phyloP scores from a whole-genome alignment of 495 filamentous ascomycete genomes.

The Beverwykella pulmonaria region DNA sequence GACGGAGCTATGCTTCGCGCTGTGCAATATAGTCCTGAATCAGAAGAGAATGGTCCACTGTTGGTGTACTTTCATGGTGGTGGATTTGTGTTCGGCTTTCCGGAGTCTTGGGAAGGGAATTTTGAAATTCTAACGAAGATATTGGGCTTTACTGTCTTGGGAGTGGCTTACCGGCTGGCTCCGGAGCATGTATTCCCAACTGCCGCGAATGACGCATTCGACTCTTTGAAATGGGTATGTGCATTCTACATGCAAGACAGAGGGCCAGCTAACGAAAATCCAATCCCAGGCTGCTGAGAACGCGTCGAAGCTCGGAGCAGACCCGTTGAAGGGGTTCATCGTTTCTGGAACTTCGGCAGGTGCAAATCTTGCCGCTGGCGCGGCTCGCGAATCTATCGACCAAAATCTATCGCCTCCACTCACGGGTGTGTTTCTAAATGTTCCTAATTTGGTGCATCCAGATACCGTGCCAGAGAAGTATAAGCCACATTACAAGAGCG shows the following conservation, averaged over 20 bases:
- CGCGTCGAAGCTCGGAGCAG: slow-evolving; percentile 18
- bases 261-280: not conserved
- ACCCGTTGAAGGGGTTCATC: slow-evolving; percentile 33
- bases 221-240: slow-evolving; percentile 35
- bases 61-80: slow-evolving; percentile 52
- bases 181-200: slow-evolving; percentile 49
- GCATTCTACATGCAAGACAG: not conserved
- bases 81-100: slow-evolving; percentile 47
- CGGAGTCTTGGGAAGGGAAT: slow-evolving; percentile 45
- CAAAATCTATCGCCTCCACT: slow-evolving; percentile 26
- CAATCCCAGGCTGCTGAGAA: slow-evolving; percentile 20
- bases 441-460: slow-evolving; percentile 19
- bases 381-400: slow-evolving; percentile 27
- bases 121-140: slow-evolving; percentile 39
- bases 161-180: slow-evolving; percentile 48
- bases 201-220: slow-evolving; percentile 50
- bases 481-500: slow-evolving; percentile 25
- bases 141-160: slow-evolving; percentile 44
- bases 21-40: slow-evolving; percentile 38
- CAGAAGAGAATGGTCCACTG: slow-evolving; percentile 40
- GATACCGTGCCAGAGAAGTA: slow-evolving; percentile 26
- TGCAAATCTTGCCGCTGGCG: slow-evolving; percentile 29
- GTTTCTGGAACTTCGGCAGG: slow-evolving; percentile 32
- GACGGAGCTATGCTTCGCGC: slow-evolving; percentile 26
- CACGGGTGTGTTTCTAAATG: slow-evolving; percentile 27